phyloP scores from a whole-genome alignment of 1,284 basidiomycete genomes.

The Athelia psychrophila region DNA sequence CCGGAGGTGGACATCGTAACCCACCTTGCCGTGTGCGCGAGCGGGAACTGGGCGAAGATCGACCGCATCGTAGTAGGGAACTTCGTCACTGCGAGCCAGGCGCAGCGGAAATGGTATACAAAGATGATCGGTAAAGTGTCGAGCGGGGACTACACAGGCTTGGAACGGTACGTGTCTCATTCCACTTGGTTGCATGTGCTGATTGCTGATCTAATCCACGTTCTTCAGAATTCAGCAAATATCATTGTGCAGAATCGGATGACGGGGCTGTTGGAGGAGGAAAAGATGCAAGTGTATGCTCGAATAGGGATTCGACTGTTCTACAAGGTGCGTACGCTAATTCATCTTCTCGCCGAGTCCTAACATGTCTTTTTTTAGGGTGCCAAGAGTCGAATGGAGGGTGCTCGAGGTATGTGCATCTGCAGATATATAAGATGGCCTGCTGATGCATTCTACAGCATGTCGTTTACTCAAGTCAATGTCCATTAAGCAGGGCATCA shows the following conservation, averaged over 20 bases:
- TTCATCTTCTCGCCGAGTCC: background rate
- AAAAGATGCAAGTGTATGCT: constrained; percentile 98
- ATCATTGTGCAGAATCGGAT: constrained; percentile 92
- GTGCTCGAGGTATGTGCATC: constrained; percentile 62
- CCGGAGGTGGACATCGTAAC: constrained; percentile 93
- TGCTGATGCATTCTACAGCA: constrained; percentile 39
- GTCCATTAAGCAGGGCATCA: constrained; percentile 92
- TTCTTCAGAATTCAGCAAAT: constrained; percentile 84
- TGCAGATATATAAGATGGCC: background rate
- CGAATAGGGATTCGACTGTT: constrained; percentile 87
- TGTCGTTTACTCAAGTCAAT: constrained; percentile 83
- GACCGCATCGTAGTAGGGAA: constrained; percentile 88
- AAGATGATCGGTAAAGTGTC: constrained; percentile 86
- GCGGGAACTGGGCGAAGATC: constrained; percentile 87
- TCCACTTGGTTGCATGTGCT: background rate
- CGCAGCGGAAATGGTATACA: constrained; percentile 96
- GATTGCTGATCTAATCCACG: constrained; percentile 1
- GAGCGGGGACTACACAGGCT: constrained; percentile 84
- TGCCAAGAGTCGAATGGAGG: constrained; percentile 88
- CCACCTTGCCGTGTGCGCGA: constrained; percentile 91
- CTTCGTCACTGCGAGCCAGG: constrained; percentile 93
- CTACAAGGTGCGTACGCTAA: constrained; percentile 64
- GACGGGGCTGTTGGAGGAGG: constrained; percentile 93
- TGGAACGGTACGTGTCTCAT: constrained; percentile 67
- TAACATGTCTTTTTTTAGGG: constrained; percentile 42